Percentiles rank a stretch among this genome's conserved stretches.
Evolutionary conservation across 768 basidiomycete genomes (phyloP).

Genomic region (Melanogaster broomeanus): DNA sequence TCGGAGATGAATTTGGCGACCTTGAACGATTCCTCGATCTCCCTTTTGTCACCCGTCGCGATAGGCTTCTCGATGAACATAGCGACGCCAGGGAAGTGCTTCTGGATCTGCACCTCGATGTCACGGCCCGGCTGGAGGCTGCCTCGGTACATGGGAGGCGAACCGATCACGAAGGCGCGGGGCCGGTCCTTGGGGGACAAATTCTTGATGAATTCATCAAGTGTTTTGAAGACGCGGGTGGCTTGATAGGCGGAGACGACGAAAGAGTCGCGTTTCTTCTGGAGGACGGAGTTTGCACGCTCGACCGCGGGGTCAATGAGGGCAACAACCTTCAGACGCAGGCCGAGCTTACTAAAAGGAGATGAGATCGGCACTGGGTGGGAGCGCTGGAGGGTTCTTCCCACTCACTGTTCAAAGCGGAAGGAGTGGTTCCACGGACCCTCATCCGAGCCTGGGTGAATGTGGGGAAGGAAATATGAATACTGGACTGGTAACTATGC

Average conservation of each 20-base stretch:
- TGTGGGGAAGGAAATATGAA: conserved; percentile 6
- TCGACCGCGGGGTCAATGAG: conserved; percentile 89
- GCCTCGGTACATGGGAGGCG: conserved; percentile 93
- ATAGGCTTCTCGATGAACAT: conserved; percentile 95
- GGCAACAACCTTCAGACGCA: conserved; percentile 93
- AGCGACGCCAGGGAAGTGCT: conserved; percentile 83
- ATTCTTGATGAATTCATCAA: conserved; percentile 81
- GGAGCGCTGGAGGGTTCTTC: background rate
- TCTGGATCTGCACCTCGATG: conserved; percentile 85
- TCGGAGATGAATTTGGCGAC: conserved; percentile 74
- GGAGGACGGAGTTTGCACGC: conserved; percentile 76
- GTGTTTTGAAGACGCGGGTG: conserved; percentile 80
- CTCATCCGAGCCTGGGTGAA: conserved; percentile 69
- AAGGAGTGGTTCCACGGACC: conserved; percentile 94
- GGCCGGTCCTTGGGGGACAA: conserved; percentile 67
- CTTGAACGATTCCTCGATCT: conserved; percentile 67
- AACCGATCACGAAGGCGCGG: conserved; percentile 85
- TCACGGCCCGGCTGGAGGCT: conserved; percentile 73
- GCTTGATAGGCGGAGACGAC: conserved; percentile 91
- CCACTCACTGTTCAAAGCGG: conserved; percentile 80
- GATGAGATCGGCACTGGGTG: conserved; percentile 8
- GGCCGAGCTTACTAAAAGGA: conserved; percentile 79
- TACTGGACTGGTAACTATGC: background rate
- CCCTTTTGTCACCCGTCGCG: conserved; percentile 72
- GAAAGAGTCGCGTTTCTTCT: conserved; percentile 91